Evolutionary conservation across 1,139 yeast genomes (phyloP), one percentile per base, ranked within the genome.

Genomic region (Maudiozyma humilis): DNA sequence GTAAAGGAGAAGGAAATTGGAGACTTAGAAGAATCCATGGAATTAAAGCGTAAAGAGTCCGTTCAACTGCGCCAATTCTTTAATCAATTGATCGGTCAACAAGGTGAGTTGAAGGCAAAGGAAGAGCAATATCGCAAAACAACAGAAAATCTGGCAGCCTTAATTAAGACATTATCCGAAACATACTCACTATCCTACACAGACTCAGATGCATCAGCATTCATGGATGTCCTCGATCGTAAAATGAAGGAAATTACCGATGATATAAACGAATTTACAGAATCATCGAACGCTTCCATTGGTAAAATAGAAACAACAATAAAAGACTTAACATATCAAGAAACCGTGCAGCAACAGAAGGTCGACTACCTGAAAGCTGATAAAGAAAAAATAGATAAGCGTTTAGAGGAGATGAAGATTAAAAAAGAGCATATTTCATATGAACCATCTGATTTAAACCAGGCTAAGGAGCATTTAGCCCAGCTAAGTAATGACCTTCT

Each of bases 91-190:
- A 71, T 75, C 6, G 66, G 78, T 29, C 57, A 68, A 39, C 78
- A 78, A 50, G 95, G 93, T 2, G 74, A 78, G 40, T 64, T 81
- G 40, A 69, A 68, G 44, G 76, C 79, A 0, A 72, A 74, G 41
- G 69, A 68, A 44, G 75, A 79, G 0, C 72, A 73, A 36, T 70
- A 70, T 40, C 66, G 65, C 2, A 66, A 65, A 4, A 63, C 69
- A 47, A 55, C 64, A 15, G 49, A 51, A 8, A 68, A 71, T 43
- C 25, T 31, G 12, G 4, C 31, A 3, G 23, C 14, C 10, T 14
- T 41, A 14, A n/a, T 14, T 14, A 17, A 2, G 10, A 3, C 17
- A 4, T 6, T 40, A 4, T 19, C 25, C 4, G 14, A 40, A 18
- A 17, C 19, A 3, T 30, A 34, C 12, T 8, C 29, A 1, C 8